phyloP scores from a whole-genome alignment of 192 early-diverging fungal genomes.

The Coemansia sp. region DNA sequence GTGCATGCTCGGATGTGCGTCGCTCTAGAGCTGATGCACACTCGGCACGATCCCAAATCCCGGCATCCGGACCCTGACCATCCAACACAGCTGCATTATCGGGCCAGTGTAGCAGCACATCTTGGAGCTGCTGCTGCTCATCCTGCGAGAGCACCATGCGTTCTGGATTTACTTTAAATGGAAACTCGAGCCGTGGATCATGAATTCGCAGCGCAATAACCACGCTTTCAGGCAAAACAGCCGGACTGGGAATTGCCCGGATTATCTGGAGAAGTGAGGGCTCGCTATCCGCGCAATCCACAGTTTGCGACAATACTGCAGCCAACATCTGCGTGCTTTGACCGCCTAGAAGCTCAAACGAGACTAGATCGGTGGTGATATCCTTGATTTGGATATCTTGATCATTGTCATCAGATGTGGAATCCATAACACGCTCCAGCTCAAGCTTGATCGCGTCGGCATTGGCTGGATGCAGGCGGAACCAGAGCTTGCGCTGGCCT shows the following conservation, averaged over 20 bases:
- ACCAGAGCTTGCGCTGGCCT: conserved; percentile 60
- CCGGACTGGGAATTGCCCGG: conserved; percentile 57
- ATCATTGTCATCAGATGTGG: neutral
- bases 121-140: conserved; percentile 33
- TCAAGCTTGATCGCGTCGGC: conserved; percentile 50
- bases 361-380: conserved; percentile 58
- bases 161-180: conserved; percentile 13
- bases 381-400: conserved; percentile 40
- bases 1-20: conserved; percentile 55
- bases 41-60: conserved; percentile 60
- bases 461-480: conserved; percentile 79
- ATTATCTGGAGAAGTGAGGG: conserved; percentile 14
- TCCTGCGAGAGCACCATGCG: neutral
- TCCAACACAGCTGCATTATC: conserved; percentile 46
- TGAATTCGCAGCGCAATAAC: conserved; percentile 76
- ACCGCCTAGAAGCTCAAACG: conserved; percentile 83
- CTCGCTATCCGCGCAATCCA: neutral
- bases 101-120: conserved; percentile 63
- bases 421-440: conserved; percentile 8
- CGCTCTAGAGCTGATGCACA: conserved; percentile 45
- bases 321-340: conserved; percentile 73
- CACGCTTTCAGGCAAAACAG: conserved; percentile 75
- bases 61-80: conserved; percentile 33
- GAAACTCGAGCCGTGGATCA: conserved; percentile 78
- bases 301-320: conserved; percentile 56